Evolutionary conservation across 129 eudicot species (phyloP).

Genomic region (Calendula officinalis): DNA sequence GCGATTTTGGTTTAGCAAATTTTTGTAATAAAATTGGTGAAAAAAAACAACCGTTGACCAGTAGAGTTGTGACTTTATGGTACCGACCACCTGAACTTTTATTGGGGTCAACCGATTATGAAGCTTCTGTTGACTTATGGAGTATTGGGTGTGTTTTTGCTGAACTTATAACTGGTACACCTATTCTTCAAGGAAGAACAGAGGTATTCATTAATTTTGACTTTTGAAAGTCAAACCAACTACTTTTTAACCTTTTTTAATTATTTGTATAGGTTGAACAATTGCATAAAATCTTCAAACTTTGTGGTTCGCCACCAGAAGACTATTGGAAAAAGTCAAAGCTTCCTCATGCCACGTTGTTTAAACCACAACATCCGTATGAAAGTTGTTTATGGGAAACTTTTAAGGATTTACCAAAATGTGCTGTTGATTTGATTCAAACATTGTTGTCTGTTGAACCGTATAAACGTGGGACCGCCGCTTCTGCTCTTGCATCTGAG

Average conservation of each 20-base stretch:
- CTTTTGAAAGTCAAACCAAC: slow-evolving; percentile 24
- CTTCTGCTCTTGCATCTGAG: slow-evolving; percentile 90
- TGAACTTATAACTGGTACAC: slow-evolving; percentile 74
- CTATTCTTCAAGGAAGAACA: slow-evolving; percentile 92
- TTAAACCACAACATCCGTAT: slow-evolving; percentile 92
- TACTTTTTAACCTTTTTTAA: slow-evolving; percentile 11
- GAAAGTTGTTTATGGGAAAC: slow-evolving; percentile 76
- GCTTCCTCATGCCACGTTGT: slow-evolving; percentile 91
- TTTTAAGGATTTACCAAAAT: slow-evolving; percentile 66
- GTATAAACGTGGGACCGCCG: slow-evolving; percentile 73
- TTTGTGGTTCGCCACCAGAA: slow-evolving; percentile 91
- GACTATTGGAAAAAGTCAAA: slow-evolving; percentile 89
- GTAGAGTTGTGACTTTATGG: slow-evolving; percentile 96
- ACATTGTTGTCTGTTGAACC: slow-evolving; percentile 86
- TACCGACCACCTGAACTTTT: slow-evolving; percentile 95
- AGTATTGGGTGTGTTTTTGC: slow-evolving; percentile 94
- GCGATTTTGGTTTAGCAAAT: slow-evolving; percentile 92
- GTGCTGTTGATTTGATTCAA: slow-evolving; percentile 65
- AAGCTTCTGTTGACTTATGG: slow-evolving; percentile 91
- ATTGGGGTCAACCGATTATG: slow-evolving; percentile 86
- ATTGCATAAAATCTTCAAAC: slow-evolving; percentile 91
- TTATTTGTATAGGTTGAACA: slow-evolving; percentile 66
- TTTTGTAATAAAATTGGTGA: slow-evolving; percentile 45
- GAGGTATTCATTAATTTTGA: slow-evolving; percentile 57
- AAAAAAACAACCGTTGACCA: slow-evolving; percentile 75